Evolutionary conservation across 345 rosid genomes (phyloP).

Genomic region (Garcia nutans): DNA sequence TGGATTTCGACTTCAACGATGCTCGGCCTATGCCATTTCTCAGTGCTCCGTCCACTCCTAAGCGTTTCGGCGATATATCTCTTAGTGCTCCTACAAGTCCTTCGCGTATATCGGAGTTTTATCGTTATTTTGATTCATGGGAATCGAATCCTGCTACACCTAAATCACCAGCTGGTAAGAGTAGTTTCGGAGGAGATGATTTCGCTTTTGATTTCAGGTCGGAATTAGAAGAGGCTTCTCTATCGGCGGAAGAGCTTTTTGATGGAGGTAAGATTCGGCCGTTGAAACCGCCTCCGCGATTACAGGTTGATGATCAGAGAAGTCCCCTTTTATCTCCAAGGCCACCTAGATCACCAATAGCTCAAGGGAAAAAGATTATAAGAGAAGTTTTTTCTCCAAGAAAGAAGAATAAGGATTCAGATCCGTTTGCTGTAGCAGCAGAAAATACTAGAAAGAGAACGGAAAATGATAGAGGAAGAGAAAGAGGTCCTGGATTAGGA

Average conservation of each 20-base stretch:
- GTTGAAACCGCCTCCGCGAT: constrained; percentile 39
- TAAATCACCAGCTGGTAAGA: neutral
- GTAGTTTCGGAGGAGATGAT: neutral
- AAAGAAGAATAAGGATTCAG: constrained; percentile 29
- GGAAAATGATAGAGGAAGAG: constrained; percentile 50
- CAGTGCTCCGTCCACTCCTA: constrained; percentile 70
- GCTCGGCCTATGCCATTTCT: constrained; percentile 38
- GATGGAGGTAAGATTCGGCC: constrained; percentile 27
- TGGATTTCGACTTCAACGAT: constrained; percentile 58
- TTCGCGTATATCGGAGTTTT: constrained; percentile 51
- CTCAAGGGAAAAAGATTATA: constrained; percentile 47
- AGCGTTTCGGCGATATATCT: constrained; percentile 50
- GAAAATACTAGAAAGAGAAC: neutral
- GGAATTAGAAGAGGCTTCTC: constrained; percentile 17
- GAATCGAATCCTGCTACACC: constrained; percentile 11
- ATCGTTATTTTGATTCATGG: constrained; percentile 37
- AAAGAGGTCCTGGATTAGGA: constrained; percentile 28
- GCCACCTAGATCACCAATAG: constrained; percentile 55
- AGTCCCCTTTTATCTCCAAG: constrained; percentile 32
- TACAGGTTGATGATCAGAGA: constrained; percentile 34
- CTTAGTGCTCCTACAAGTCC: constrained; percentile 86
- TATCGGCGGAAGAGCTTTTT: constrained; percentile 32
- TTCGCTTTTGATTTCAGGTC: constrained; percentile 37
- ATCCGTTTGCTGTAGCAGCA: constrained; percentile 29
- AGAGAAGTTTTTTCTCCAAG: constrained; percentile 56